Percentiles rank a stretch among this genome's conserved stretches.
These are phyloP conservation scores for Schizophyllum amplum DNA, from an alignment of 1,284 basidiomycete genomes.

Conservation along the genomic window DNA sequence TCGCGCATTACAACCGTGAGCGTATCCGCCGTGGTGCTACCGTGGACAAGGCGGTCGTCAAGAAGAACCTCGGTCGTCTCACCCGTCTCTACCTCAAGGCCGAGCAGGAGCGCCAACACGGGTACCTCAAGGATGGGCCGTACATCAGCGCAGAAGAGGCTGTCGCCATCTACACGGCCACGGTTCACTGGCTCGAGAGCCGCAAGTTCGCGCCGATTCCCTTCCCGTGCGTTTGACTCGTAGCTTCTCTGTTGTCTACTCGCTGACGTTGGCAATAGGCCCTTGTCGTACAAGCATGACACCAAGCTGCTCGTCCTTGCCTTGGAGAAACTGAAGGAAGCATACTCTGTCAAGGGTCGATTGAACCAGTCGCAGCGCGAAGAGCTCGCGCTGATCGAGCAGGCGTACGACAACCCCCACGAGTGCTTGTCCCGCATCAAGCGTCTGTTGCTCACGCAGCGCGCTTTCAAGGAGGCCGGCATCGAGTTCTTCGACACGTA, in stretches of 20 bases:
- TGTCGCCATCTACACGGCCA: constrained; percentile 94
- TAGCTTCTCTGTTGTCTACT: constrained; percentile 19
- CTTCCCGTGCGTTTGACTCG: too few relatives aligned
- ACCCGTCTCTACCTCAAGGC: constrained; percentile 95
- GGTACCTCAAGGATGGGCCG: constrained; percentile 94
- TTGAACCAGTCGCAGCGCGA: constrained; percentile 95
- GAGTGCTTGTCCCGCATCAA: constrained; percentile 97
- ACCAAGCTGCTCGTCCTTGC: constrained; percentile 93
- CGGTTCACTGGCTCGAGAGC: constrained; percentile 95
- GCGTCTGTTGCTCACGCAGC: constrained; percentile 87
- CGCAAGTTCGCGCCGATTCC: constrained; percentile 96
- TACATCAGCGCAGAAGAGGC: constrained; percentile 97
- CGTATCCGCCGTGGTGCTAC: constrained; percentile 95
- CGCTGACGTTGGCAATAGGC: constrained; percentile 48
- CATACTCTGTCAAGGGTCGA: constrained; percentile 95
- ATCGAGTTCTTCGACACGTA: constrained; percentile 94
- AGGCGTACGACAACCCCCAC: constrained; percentile 93
- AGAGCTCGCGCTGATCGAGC: constrained; percentile 92
- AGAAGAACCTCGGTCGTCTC: constrained; percentile 89
- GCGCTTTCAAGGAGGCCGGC: constrained; percentile 96
- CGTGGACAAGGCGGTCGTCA: constrained; percentile 98
- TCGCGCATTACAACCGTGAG: constrained; percentile 91
- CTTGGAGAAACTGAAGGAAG: constrained; percentile 94
- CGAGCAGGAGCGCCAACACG: constrained; percentile 95
- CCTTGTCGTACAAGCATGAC: constrained; percentile 96